Base-by-base conservation (phyloP, 176 grass and related monocot species). In the Musa schizocarpa region DNA sequence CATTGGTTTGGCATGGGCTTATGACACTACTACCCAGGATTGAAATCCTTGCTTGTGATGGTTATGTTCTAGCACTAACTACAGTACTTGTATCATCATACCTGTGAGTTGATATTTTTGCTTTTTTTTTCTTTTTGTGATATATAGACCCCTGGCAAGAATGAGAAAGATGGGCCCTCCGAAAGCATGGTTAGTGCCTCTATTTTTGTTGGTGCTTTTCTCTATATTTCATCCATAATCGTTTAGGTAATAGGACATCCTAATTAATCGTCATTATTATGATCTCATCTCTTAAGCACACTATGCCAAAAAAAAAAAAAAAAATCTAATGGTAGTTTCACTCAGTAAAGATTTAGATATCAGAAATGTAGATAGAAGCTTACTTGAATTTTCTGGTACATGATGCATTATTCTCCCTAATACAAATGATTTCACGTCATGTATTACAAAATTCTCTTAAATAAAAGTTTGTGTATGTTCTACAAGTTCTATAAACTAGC, bases 71-170 rank as follows among this genome's bases (percentile, higher is more conserved):
- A 43, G 26, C 26, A 17, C 16, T 48, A 68, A 48, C 8, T 22
- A 62, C 8, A 62, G 8, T 70, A 51, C 34, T 9, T 21, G 20
- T 70, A 19, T 58, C 14, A 58, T n/a, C 19, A 43, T n/a, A n/a
- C 24, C 48, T 75, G 7, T 2, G 11, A 59, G n/a, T 9, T 29
- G 3, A 61, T 43, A 43, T 43, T 43, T 43, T 43, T 43, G 34
- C 51, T 55, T 4, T 74, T 34, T 27, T 16, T 14, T 17, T 9
- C 70, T 17, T 79, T 81, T 81, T 27, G 11, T 86, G 11, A 81
- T 73, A 50, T 61, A 19, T 79, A 96, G 92, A 82, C 94, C 19
- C 90, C 94, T 89, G 94, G 94, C 82, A 98, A 98, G 88, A 98
- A 72, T 86, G 94, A 98, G 20, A 98, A 98, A 80, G 94, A 93